Evolutionary conservation across 345 rosid species (phyloP).

Genomic region (Camelina sativa): DNA sequence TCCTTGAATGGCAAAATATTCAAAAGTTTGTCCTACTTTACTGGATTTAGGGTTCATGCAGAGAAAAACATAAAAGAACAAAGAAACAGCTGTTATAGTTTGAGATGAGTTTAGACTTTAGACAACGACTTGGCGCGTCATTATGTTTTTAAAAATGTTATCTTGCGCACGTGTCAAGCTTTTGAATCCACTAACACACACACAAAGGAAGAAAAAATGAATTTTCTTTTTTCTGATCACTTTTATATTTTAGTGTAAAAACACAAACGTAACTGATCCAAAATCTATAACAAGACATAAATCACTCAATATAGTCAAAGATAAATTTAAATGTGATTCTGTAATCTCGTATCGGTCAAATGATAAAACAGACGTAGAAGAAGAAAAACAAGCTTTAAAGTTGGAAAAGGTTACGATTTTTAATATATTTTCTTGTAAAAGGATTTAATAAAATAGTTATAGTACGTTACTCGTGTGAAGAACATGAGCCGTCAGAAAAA

Average conservation of each 20-base stretch:
- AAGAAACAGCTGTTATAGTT: conserved; percentile 16
- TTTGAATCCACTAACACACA: neutral
- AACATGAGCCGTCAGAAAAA: neutral
- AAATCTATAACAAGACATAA: neutral
- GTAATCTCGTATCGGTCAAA: neutral
- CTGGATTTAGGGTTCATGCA: conserved; percentile 19
- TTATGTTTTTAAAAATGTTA: neutral
- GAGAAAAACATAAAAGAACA: neutral
- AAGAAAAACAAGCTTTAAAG: neutral
- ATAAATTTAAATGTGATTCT: neutral
- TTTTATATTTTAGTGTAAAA: neutral
- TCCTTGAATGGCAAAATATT: conserved; percentile 38
- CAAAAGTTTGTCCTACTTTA: neutral
- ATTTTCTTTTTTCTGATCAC: neutral
- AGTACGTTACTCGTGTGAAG: neutral
- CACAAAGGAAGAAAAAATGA: neutral
- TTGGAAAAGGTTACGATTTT: too few relatives aligned
- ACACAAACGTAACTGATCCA: neutral
- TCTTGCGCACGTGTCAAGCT: conserved; percentile 1
- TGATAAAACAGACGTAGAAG: neutral
- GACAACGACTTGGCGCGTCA: conserved; percentile 35
- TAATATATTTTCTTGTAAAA: too few relatives aligned
- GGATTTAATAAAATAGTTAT: too few relatives aligned
- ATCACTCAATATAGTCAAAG: neutral
- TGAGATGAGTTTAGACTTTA: neutral